Percentiles rank a stretch among this genome's conserved stretches.
These are phyloP conservation scores for Daldinia decipiens DNA, from an alignment of 495 filamentous ascomycete genomes.

Conservation along the genomic window DNA sequence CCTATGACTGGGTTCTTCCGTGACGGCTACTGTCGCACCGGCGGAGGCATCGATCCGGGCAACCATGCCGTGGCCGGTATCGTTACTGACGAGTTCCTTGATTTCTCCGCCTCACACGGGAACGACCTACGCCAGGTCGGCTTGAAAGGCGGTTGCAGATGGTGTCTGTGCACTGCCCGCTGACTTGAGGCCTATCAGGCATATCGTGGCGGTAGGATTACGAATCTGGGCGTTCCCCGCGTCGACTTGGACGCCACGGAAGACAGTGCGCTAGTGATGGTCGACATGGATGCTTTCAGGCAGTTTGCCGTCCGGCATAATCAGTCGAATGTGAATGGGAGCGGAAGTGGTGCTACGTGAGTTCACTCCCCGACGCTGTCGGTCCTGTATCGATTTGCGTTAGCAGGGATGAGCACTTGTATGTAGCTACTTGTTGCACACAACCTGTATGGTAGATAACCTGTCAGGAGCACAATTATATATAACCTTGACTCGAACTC, in stretches of 20 bases:
- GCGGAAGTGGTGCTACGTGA: slow-evolving; percentile 6
- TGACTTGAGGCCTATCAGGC: slow-evolving; percentile 64
- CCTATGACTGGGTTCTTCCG: slow-evolving; percentile 70
- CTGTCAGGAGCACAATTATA: not conserved
- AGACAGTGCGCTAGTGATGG: slow-evolving; percentile 57
- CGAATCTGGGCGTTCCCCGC: slow-evolving; percentile 49
- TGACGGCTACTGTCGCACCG: slow-evolving; percentile 67
- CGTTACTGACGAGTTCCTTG: slow-evolving; percentile 68
- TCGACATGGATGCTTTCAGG: slow-evolving; percentile 56
- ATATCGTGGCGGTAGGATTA: slow-evolving; percentile 47
- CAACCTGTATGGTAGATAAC: not conserved
- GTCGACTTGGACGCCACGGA: slow-evolving; percentile 61
- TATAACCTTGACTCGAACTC: not conserved
- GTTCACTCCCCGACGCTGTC: not conserved
- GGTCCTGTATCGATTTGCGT: not conserved
- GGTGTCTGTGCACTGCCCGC: slow-evolving; percentile 66
- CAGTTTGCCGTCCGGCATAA: slow-evolving; percentile 55
- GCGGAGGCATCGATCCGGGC: slow-evolving; percentile 54
- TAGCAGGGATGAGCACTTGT: not conserved
- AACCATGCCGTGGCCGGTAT: slow-evolving; percentile 64
- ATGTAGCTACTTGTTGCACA: not conserved
- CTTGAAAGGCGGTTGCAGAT: slow-evolving; percentile 65
- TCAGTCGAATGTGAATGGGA: slow-evolving; percentile 26
- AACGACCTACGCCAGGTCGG: slow-evolving; percentile 66
- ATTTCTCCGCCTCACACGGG: slow-evolving; percentile 65